Conservation (phyloP, 306 rosid species). For the Astragalus glycyphyllos region DNA sequence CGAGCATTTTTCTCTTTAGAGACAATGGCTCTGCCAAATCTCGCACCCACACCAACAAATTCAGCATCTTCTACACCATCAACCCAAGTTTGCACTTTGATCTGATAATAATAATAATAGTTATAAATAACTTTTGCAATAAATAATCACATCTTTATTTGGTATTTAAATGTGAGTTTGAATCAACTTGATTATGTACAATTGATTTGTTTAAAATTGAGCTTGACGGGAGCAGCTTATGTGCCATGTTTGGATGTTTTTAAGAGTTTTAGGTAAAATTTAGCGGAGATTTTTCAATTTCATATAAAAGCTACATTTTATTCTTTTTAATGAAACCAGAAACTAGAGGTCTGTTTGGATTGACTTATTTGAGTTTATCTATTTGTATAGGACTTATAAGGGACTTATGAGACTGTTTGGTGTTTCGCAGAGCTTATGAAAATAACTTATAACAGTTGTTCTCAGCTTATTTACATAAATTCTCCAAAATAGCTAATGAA, state of each 20-base stretch:
- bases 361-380: too few relatives aligned
- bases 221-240: not conserved
- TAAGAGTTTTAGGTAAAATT: too few relatives aligned
- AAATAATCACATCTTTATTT: slow-evolving; percentile 16
- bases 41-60: slow-evolving; percentile 93
- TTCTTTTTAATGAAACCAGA: too few relatives aligned
- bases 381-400: too few relatives aligned
- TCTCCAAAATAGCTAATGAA: too few relatives aligned
- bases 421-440: too few relatives aligned
- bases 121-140: not conserved
- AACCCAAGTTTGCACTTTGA: slow-evolving; percentile 97
- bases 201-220: not conserved
- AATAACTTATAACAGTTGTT: too few relatives aligned
- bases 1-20: slow-evolving; percentile 90
- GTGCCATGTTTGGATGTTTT: not conserved
- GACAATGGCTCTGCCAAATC: slow-evolving; percentile 88
- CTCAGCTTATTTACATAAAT: too few relatives aligned
- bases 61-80: slow-evolving; percentile 73
- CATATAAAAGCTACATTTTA: too few relatives aligned
- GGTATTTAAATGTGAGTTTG: not conserved
- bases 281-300: not conserved
- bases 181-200: not conserved
- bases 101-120: slow-evolving; percentile 53
- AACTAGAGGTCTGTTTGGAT: too few relatives aligned
- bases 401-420: too few relatives aligned